Conservation (phyloP, 116 monocot genomes). For the Phalaenopsis hybrid region DNA sequence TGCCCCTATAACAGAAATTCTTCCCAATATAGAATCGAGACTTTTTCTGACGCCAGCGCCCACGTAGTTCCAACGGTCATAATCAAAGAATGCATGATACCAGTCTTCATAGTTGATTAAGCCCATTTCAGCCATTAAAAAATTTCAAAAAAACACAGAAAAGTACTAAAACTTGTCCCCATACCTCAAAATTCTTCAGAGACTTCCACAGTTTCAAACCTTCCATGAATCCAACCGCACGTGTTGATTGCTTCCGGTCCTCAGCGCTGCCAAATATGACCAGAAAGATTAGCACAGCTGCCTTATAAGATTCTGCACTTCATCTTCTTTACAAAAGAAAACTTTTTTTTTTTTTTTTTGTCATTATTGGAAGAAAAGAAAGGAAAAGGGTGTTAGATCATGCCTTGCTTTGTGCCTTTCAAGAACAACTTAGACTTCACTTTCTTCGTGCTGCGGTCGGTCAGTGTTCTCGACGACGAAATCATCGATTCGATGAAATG, state of each 20-base stretch:
- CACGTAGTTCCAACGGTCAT: not conserved
- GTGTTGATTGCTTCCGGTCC: not conserved
- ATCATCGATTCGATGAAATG: slow-evolving; percentile 28
- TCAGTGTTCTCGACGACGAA: slow-evolving; percentile 27
- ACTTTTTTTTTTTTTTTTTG: not conserved
- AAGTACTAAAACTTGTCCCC: not conserved
- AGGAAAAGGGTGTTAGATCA: not conserved
- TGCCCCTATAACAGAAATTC: not conserved
- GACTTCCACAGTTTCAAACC: not conserved
- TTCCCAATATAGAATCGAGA: not conserved
- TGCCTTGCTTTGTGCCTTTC: slow-evolving; percentile 49
- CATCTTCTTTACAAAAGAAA: not conserved
- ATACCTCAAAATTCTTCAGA: not conserved
- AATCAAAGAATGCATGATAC: not conserved
- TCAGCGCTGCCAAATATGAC: slow-evolving; percentile 5
- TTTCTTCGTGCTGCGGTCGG: slow-evolving; percentile 24
- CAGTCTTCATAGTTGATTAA: too few relatives aligned
- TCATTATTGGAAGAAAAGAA: too few relatives aligned
- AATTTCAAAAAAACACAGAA: too few relatives aligned
- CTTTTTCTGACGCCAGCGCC: not conserved
- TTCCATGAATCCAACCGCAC: not conserved
- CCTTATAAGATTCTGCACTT: not conserved
- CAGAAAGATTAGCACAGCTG: not conserved
- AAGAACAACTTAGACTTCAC: slow-evolving; percentile 23
- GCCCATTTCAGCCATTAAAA: too few relatives aligned